Base-by-base conservation (phyloP, 208 protist species). In the Leishmania gerbilli region DNA sequence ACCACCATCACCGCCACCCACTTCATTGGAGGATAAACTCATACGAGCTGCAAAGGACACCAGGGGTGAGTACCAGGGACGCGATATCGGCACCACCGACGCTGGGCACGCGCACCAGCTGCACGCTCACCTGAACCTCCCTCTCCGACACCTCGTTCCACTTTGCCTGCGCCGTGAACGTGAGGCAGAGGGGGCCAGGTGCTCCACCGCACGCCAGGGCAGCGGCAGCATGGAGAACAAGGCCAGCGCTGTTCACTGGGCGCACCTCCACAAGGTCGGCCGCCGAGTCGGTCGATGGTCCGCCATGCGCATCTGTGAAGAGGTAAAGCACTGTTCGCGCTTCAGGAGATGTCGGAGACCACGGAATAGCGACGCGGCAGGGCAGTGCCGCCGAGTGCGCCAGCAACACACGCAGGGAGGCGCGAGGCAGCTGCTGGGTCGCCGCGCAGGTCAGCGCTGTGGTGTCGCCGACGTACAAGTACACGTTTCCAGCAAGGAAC, bases 311-410 rank as follows among this genome's bases (percentile, higher is more conserved):
- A 53, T 86, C 82, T 7, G 79, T 83, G 58, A 87, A 87, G 62
- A 87, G 55, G 80, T 87, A 87, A 51, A 87, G 64, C 64, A 84
- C 80, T 62, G 69, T 74, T 60, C 71, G 67, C 17, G 79, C 65
- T 0, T 79, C 60, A 4, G 76, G 42, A 34, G 78, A 79, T 6
- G 80, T 24, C 27, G 80, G 79, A 24, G 80, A 62, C 76, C 84
- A 79, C 19, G 89, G 91, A 37, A 92, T 83, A 42, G 88, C 79
- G 55, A 91, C 84, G 60, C 89, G 91, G n/a, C 84, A 79, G 3
- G 91, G 91, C 60, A 94, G 79, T 5, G 85, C 75, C 27, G 84
- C 85, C 49, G 89, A 81, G 42, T 65, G 71, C 15, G 86, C 60
- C 80, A 92, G 84, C n/a, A 95, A 75, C 53, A 88, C 81, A 72